Evolutionary conservation across 495 filamentous ascomycete species (phyloP), one percentile per base, ranked within the genome.

Genomic region (Letharia lupina): DNA sequence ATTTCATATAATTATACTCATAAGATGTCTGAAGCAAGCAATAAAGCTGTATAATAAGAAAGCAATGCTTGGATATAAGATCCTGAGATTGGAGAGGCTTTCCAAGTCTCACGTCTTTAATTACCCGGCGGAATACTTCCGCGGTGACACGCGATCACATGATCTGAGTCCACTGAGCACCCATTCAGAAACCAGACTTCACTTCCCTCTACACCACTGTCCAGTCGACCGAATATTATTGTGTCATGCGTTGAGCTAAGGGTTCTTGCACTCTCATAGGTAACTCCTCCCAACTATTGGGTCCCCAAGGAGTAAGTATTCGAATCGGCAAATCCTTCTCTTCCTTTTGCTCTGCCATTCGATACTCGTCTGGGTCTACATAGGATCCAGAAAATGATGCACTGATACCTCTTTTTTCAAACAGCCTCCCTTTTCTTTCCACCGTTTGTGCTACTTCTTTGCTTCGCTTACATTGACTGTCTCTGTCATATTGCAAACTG

Each of bases 1-100:
- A 87, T 87, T 57, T 42, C 37, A 50, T 1, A 37, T 7, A 60
- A 28, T 39, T 20, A 60, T 60, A 28, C 12, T 60, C 11, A 4
- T 20, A 10, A 48, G n/a, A 37, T 60, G 8, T 33, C 18, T 31
- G 10, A 23, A 18, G 31, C 33, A 60, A 47, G 41, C 31, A 48
- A 48, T 60, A n/a, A 47, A 50, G 12, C 9, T 15, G 15, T 40
- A 31, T 2, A 13, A 2, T 47, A 39, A 59, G 31, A 42, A 23
- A 48, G 4, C 35, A 40, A 1, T 63, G 12, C 8, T 50, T 15
- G 2, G 11, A 16, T 47, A 10, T 58, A n/a, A 16, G 39, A 20
- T 40, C 40, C 44, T 31, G 54, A 37, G 10, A 8, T 39, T 28
- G 23, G 23, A 39, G 37, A 39, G 37, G 4, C 37, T 39, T 39